Evolutionary conservation across 225 moss, liverwort and hornwort species (phyloP), one percentile per base, ranked within the genome.

Genomic region (Bryum argenteum): DNA sequence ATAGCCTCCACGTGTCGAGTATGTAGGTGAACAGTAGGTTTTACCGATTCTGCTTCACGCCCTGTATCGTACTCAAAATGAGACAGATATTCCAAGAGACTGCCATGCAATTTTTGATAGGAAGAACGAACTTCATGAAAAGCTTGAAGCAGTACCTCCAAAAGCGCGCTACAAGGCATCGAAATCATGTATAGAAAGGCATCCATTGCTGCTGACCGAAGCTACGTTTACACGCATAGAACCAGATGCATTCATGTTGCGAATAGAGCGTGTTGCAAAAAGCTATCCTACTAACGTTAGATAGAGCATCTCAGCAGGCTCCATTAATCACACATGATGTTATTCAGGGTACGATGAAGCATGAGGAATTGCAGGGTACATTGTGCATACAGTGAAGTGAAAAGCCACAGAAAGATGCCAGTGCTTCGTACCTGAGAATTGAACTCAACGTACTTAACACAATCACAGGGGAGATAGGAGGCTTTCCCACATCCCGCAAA

Each of bases 171-270:
- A 91, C 37, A 96, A 79, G 51, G 85, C 84, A 72, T 96, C 95
- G 72, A 87, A 96, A 57, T 96, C 93, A 71, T 93, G 89, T 57
- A 96, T 81, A 47, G 88, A 79, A 26, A 96, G 89, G 47, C 77
- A 79, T 68, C 91, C 89, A 69, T 59, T 73, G 71, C 73, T 88
- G 79, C 76, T 91, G 63, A 89, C 89, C n/a, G 95, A 88, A 6
- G 93, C 93, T 42, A 93, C 71, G 78, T 96, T 93, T 71, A 96
- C 82, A 74, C 95, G 74, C 60, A 80, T 59, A 53, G 28, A 68
- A 72, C 40, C 9, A 44, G 43, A 58, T 33, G 62, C 77, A 72
- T 55, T 57, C 50, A 72, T 18, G 52, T 57, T 20, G 38, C 45
- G 54, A 45, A 26, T 55, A 14, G 41, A 42, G 50, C 13, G 52